A percentile compares a stretch with the other conserved stretches of the same genome.
These are phyloP conservation scores for Ajuga reptans DNA, from an alignment of 305 asterid species.

Conservation along the genomic window DNA sequence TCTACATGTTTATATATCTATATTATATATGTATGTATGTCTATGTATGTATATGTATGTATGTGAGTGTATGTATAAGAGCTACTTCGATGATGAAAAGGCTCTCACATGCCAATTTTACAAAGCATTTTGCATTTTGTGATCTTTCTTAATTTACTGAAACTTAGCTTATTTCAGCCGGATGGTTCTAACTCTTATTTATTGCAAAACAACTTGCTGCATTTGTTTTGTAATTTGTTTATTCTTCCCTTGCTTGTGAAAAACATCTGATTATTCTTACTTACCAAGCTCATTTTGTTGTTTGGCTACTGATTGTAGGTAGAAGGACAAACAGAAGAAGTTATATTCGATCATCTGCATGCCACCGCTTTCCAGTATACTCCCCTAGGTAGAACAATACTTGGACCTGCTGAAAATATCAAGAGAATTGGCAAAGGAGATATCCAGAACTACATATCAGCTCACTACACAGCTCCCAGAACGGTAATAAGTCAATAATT, in stretches of 20 bases:
- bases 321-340: constrained; percentile 83
- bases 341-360: constrained; percentile 80
- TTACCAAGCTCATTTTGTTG: constrained; percentile 10
- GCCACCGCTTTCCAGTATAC: constrained; percentile 90
- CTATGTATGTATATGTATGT: too few relatives aligned
- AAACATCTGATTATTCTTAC: background rate
- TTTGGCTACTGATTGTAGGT: constrained; percentile 39
- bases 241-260: background rate
- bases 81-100: background rate
- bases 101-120: background rate
- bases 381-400: constrained; percentile 78
- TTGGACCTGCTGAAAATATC: constrained; percentile 78
- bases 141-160: background rate
- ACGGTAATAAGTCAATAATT: constrained; percentile 35
- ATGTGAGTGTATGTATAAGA: too few relatives aligned
- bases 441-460: constrained; percentile 53
- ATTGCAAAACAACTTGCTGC: background rate
- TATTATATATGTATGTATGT: too few relatives aligned
- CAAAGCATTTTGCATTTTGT: background rate
- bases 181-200: background rate
- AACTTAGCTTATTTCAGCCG: background rate
- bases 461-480: constrained; percentile 78
- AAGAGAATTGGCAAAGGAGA: constrained; percentile 46
- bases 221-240: background rate
- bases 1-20: background rate